These are phyloP conservation scores for Globisporangium splendens DNA, from an alignment of 352 stramenopile species.

Conservation along the genomic window DNA sequence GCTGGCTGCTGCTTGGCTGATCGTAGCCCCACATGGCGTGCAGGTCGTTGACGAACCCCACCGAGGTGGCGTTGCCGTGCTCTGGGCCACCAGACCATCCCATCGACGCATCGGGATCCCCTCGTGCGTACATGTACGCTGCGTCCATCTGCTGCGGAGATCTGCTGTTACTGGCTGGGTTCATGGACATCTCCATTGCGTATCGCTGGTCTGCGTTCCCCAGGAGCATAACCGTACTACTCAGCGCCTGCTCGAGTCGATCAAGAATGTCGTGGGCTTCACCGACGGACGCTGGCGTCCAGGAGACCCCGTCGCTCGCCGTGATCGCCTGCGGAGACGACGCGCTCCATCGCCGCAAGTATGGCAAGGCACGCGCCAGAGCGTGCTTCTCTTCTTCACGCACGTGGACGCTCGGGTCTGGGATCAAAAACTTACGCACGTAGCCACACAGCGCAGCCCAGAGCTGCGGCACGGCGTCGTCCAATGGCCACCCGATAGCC, in stretches of 20 bases:
- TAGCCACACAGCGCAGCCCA: slow-evolving; percentile 61
- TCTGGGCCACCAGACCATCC: slow-evolving; percentile 6
- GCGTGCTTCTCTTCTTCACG: slow-evolving; percentile 47
- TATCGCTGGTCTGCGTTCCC: neutral
- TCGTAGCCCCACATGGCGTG: slow-evolving; percentile 28
- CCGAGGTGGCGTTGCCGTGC: slow-evolving; percentile 3
- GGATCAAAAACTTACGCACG: slow-evolving; percentile 45
- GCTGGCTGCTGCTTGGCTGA: slow-evolving; percentile 13
- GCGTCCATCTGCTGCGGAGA: slow-evolving; percentile 12
- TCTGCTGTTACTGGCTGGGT: slow-evolving; percentile 15
- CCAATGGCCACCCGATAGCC: slow-evolving; percentile 28
- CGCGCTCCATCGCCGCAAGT: slow-evolving; percentile 51
- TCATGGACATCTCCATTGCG: neutral
- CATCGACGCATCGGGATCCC: neutral
- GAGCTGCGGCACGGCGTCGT: slow-evolving; percentile 42
- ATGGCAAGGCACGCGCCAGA: slow-evolving; percentile 40
- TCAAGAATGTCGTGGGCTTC: slow-evolving; percentile 55
- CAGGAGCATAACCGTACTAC: slow-evolving; percentile 10
- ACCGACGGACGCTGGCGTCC: slow-evolving; percentile 42
- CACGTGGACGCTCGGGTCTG: slow-evolving; percentile 29
- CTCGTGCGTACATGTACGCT: slow-evolving; percentile 14
- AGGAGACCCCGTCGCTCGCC: slow-evolving; percentile 30
- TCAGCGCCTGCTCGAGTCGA: slow-evolving; percentile 53
- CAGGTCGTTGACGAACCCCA: slow-evolving; percentile 16
- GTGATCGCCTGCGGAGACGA: slow-evolving; percentile 29